phyloP scores from a whole-genome alignment of 1,284 basidiomycete genomes.

The Wolfiporia cocos region DNA sequence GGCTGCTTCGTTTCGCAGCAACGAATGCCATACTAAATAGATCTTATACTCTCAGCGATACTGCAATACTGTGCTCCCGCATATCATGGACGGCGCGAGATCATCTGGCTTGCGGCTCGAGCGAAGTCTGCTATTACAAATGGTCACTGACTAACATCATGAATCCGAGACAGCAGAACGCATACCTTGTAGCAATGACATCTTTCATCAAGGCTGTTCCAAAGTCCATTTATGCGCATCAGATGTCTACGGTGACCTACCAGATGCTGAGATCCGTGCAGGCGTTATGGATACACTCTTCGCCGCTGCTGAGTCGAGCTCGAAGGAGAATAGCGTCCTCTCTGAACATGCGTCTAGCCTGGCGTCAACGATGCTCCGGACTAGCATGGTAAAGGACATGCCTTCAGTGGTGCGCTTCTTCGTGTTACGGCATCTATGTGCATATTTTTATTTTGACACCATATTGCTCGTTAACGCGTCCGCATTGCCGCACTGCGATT shows the following conservation, averaged over 20 bases:
- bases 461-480: constrained; percentile 46
- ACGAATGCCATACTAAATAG: too few species aligned
- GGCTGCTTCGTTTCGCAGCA: not conserved
- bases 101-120: too few species aligned
- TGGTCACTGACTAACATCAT: not conserved
- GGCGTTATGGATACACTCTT: constrained; percentile 81
- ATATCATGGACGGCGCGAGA: constrained; percentile 60
- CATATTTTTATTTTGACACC: too few species aligned
- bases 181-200: constrained; percentile 82
- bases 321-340: constrained; percentile 36
- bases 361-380: constrained; percentile 66
- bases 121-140: too few species aligned
- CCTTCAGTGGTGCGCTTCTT: constrained; percentile 44
- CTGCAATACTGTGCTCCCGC: constrained; percentile 70
- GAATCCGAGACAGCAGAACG: constrained; percentile 50
- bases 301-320: constrained; percentile 60
- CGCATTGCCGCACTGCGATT: constrained; percentile 73
- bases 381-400: constrained; percentile 41
- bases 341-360: constrained; percentile 69
- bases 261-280: constrained; percentile 66
- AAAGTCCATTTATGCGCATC: constrained; percentile 61
- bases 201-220: constrained; percentile 81
- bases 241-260: constrained; percentile 72
- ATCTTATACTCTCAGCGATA: constrained; percentile 84
- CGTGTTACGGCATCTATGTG: not conserved